Evolutionary conservation across 1,139 yeast species (phyloP).

Genomic region (Hyphopichia pseudoburtonii): DNA sequence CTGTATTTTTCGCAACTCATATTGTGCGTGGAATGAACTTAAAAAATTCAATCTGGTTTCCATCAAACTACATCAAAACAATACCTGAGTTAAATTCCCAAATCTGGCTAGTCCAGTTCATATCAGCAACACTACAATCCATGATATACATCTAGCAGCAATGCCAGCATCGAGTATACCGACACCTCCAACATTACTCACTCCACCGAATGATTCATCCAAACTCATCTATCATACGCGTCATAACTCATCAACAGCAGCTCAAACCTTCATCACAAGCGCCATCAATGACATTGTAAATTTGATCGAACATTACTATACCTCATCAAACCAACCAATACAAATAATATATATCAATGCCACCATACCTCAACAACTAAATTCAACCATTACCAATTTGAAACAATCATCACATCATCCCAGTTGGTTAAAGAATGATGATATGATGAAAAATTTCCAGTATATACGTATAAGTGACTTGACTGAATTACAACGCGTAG

Average conservation of each 20-base stretch:
- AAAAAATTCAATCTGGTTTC: too few species aligned
- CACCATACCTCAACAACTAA: conserved; percentile 2
- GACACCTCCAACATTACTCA: too few species aligned
- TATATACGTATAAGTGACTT: conserved; percentile 3
- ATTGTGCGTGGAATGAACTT: too few species aligned
- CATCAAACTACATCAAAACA: too few species aligned
- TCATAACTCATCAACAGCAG: not conserved
- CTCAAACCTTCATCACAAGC: not conserved
- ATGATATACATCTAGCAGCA: too few species aligned
- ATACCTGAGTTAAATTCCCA: too few species aligned
- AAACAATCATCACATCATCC: not conserved
- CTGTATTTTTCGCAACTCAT: too few species aligned
- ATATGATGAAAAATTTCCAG: conserved; percentile 1
- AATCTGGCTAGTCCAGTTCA: too few species aligned
- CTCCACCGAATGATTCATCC: too few species aligned
- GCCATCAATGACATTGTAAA: not conserved
- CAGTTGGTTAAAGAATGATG: conserved; percentile 2
- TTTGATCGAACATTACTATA: not conserved
- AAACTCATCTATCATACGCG: not conserved
- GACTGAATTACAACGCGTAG: not conserved
- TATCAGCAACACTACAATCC: too few species aligned
- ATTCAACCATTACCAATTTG: not conserved
- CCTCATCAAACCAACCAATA: not conserved
- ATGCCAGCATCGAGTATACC: too few species aligned
- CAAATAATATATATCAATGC: conserved; percentile 1